phyloP scores from a whole-genome alignment of 2,329 filamentous ascomycete species.

The Huntiella bhutanensis region DNA sequence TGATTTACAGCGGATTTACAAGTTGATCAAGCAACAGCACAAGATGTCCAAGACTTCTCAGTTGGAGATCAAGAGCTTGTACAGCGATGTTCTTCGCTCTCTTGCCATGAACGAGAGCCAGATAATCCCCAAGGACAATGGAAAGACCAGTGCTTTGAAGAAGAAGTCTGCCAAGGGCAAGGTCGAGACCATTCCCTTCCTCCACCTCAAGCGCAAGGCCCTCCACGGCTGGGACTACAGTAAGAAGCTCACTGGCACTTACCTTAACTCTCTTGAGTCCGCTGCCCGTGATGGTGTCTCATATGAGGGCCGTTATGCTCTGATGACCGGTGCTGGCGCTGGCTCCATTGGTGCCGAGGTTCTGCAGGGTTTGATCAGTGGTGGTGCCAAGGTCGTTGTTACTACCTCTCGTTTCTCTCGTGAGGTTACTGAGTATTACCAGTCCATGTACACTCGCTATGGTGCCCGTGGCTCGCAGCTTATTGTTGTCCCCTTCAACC shows the following conservation, averaged over 20 bases:
- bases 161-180: constrained; percentile 61
- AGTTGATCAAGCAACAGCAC: constrained; percentile 95
- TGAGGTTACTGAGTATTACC: constrained; percentile 97
- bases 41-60: constrained; percentile 93
- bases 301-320: constrained; percentile 83
- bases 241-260: constrained; percentile 90
- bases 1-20: constrained; percentile 87
- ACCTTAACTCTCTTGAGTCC: constrained; percentile 79
- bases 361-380: constrained; percentile 84
- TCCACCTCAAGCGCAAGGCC: constrained; percentile 87
- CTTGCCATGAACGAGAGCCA: constrained; percentile 96
- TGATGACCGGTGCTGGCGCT: constrained; percentile 96
- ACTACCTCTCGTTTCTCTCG: constrained; percentile 94
- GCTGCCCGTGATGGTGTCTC: constrained; percentile 75
- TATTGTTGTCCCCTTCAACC: constrained; percentile 96
- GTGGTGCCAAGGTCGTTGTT: constrained; percentile 89
- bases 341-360: constrained; percentile 97
- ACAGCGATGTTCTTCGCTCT: constrained; percentile 84
- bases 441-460: constrained; percentile 91
- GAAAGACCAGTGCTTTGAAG: constrained; percentile 39
- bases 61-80: constrained; percentile 87
- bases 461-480: constrained; percentile 89
- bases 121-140: constrained; percentile 76
- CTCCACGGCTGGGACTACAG: constrained; percentile 97
- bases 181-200: constrained; percentile 91